phyloP scores from a whole-genome alignment of 73 alveolate genomes.

The Symbiodinium natans region DNA sequence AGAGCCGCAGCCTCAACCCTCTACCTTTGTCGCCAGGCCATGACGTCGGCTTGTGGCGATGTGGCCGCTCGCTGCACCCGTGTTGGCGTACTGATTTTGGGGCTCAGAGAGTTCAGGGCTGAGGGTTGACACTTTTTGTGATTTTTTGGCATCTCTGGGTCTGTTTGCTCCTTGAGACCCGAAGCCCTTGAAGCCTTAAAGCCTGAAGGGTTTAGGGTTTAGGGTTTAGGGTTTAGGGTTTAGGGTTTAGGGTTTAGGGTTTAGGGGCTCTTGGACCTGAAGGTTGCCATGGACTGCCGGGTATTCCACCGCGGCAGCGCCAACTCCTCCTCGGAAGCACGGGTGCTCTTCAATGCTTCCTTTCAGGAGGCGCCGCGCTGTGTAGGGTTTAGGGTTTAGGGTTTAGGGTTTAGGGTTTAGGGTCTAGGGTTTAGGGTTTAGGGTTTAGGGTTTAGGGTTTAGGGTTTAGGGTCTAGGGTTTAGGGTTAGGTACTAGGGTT shows the following conservation, averaged over 20 bases:
- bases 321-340: constrained; percentile 1
- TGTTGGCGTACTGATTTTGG: too few species aligned
- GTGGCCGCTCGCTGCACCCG: neutral
- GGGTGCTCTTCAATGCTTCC: constrained; percentile 52
- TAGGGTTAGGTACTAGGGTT: neutral
- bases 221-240: too few species aligned
- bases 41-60: neutral
- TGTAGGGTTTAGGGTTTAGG: neutral
- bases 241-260: too few species aligned
- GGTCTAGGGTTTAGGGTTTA: neutral
- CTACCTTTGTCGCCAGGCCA: neutral
- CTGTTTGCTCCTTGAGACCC: too few species aligned
- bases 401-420: neutral
- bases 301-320: constrained; percentile 78
- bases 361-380: constrained; percentile 6
- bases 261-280: too few species aligned
- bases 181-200: too few species aligned
- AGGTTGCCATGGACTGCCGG: constrained; percentile 92
- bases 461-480: neutral
- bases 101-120: too few species aligned
- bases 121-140: too few species aligned
- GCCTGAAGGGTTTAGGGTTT: too few species aligned
- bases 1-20: neutral
- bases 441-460: neutral
- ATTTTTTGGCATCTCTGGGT: too few species aligned